Evolutionary conservation across 2,329 filamentous ascomycete species (phyloP).

Genomic region (Ceratocystis destructans): DNA sequence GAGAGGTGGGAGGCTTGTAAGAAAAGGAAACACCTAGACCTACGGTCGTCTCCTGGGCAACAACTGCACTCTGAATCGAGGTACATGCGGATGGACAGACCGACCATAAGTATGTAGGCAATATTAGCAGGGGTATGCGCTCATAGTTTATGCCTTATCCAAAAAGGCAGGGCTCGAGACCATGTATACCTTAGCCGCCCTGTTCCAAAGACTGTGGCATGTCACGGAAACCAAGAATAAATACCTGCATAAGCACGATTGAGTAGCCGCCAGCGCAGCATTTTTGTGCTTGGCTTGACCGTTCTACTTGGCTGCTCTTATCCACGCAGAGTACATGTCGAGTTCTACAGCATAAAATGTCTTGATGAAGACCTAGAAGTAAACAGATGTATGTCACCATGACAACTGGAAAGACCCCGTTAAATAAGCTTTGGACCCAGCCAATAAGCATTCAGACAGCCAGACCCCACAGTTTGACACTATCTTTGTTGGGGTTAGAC

Average conservation of each 20-base stretch:
- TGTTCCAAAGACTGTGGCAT: neutral
- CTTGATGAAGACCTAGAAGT: neutral
- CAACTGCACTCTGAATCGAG: neutral
- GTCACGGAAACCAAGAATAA: neutral
- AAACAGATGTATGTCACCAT: neutral
- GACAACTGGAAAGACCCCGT: neutral
- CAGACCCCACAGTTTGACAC: too few species aligned
- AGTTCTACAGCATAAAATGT: neutral
- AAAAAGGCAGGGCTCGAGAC: neutral
- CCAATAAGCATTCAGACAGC: neutral
- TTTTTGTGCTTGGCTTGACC: neutral
- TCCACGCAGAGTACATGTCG: neutral
- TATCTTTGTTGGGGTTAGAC: too few species aligned
- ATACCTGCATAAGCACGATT: neutral
- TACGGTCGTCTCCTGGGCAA: neutral
- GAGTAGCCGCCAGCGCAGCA: neutral
- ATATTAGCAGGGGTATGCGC: neutral
- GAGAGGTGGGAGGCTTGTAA: conserved; percentile 23
- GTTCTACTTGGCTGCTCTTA: neutral
- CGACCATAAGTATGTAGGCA: neutral
- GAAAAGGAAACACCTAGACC: conserved; percentile 19
- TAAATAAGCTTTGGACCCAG: neutral
- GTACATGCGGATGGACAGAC: neutral
- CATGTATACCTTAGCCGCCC: neutral
- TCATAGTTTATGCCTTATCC: neutral